Conservation (phyloP, 176 grass and related monocot species). For the Musa acuminata region DNA sequence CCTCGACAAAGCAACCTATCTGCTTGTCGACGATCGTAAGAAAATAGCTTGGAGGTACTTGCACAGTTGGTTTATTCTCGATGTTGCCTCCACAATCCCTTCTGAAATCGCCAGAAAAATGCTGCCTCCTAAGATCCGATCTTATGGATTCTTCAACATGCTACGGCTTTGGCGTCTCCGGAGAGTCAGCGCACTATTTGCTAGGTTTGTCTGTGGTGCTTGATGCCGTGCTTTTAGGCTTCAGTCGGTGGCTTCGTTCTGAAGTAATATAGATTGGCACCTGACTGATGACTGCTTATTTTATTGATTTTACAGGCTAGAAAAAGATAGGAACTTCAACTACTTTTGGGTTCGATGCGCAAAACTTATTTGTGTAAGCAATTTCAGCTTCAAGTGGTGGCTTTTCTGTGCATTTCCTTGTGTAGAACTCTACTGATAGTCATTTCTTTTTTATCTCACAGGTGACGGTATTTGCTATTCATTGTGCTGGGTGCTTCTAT, state of each 20-base stretch:
- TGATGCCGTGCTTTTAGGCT: not conserved
- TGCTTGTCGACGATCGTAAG: constrained; percentile 50
- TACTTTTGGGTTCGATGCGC: constrained; percentile 98
- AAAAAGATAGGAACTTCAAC: constrained; percentile 88
- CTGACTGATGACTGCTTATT: not conserved
- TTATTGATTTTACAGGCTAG: constrained; percentile 50
- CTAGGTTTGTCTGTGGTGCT: constrained; percentile 27
- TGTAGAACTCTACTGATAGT: not conserved
- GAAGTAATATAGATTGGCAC: not conserved
- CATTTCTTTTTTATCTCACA: constrained; percentile 28
- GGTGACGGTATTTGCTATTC: constrained; percentile 96
- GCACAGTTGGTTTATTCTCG: constrained; percentile 78
- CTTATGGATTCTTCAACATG: constrained; percentile 95
- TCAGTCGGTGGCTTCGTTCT: not conserved
- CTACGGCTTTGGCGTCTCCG: constrained; percentile 91
- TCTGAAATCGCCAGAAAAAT: constrained; percentile 56
- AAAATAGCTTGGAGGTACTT: constrained; percentile 63
- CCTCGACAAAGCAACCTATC: constrained; percentile 59
- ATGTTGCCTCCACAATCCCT: constrained; percentile 68
- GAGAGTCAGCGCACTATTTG: constrained; percentile 93
- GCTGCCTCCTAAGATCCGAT: constrained; percentile 45
- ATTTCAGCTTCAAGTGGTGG: not conserved
- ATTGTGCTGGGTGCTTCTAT: constrained; percentile 89
- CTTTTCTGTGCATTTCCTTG: constrained; percentile 6
- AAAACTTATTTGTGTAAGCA: constrained; percentile 89